Percentiles rank a stretch among this genome's conserved stretches.
Conservation (phyloP, 371 early-diverging fungal genomes). For the Dichotomocladium elegans region DNA sequence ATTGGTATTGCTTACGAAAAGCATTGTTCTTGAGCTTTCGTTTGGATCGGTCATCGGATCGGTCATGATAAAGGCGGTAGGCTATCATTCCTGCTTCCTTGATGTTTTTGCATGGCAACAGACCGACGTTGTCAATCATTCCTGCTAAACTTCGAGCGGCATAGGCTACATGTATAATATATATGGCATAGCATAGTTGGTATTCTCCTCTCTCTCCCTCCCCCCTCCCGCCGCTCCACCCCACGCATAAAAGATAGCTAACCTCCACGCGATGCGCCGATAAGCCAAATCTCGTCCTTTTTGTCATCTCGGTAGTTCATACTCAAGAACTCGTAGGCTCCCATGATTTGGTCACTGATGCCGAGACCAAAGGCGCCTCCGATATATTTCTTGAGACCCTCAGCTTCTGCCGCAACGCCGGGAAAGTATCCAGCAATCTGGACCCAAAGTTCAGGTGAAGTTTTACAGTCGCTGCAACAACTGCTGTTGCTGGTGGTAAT, state of each 20-base stretch:
- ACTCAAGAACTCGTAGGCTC: conserved; percentile 27
- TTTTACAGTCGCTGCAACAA: no score
- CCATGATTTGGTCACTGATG: conserved; percentile 26
- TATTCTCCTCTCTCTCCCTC: no score
- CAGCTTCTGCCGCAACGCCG: conserved; percentile 21
- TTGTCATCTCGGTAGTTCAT: conserved; percentile 14
- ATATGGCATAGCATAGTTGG: no score
- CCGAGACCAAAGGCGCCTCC: conserved; percentile 35
- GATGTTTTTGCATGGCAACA: conserved; percentile 17
- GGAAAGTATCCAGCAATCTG: conserved; percentile 21
- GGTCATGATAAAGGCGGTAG: conserved; percentile 21
- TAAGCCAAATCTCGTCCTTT: conserved; percentile 32
- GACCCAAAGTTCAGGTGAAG: conserved; percentile 17
- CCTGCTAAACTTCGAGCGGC: conserved; percentile 35
- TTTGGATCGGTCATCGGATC: neutral
- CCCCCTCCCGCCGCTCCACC: no score
- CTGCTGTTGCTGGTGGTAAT: no score
- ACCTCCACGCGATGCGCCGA: conserved; percentile 42
- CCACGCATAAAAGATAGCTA: conserved; percentile 1
- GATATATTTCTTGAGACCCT: conserved; percentile 11
- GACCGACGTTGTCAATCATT: conserved; percentile 37
- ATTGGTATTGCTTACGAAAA: conserved; percentile 19
- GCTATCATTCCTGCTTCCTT: conserved; percentile 13
- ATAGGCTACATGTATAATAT: conserved; percentile 18
- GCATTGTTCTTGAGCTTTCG: neutral